Conservation (phyloP, 2,329 filamentous ascomycete genomes). For the Arthrobotrys conoides region DNA sequence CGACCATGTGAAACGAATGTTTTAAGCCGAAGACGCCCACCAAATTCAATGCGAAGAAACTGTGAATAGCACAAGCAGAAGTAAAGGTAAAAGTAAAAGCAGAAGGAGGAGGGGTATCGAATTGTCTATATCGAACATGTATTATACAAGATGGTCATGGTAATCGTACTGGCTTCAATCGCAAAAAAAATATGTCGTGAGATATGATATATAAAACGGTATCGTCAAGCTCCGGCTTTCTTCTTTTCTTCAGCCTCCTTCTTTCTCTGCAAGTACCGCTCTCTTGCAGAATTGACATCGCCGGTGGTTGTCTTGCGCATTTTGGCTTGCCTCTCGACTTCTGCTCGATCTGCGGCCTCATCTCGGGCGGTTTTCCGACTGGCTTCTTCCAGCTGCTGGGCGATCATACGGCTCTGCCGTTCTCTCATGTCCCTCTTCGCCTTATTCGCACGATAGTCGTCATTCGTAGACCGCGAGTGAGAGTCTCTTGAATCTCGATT, state of each 20-base stretch:
- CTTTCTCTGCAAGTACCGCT: slow-evolving; percentile 84
- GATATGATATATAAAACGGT: not conserved
- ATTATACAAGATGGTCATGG: slow-evolving; percentile 33
- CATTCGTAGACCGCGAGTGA: slow-evolving; percentile 36
- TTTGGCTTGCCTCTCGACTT: slow-evolving; percentile 78
- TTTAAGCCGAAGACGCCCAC: slow-evolving; percentile 44
- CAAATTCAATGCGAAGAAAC: slow-evolving; percentile 13
- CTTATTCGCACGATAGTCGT: slow-evolving; percentile 64
- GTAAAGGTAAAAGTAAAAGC: not conserved
- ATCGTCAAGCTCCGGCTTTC: slow-evolving; percentile 67
- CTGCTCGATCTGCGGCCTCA: slow-evolving; percentile 76
- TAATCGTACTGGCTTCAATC: not conserved
- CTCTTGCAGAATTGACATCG: slow-evolving; percentile 83
- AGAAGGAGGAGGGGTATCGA: slow-evolving; percentile 40
- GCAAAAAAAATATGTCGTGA: not conserved
- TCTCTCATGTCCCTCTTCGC: slow-evolving; percentile 78
- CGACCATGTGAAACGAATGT: slow-evolving; percentile 47
- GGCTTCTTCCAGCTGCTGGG: slow-evolving; percentile 80
- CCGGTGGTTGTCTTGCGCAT: slow-evolving; percentile 79
- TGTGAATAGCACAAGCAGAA: not conserved
- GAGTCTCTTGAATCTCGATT: slow-evolving; percentile 29
- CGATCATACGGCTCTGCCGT: slow-evolving; percentile 83
- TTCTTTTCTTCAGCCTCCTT: slow-evolving; percentile 79
- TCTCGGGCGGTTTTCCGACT: slow-evolving; percentile 79
- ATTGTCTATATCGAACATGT: slow-evolving; percentile 41